phyloP scores from a whole-genome alignment of 2,329 filamentous ascomycete species.

The Escovopsis sp. region DNA sequence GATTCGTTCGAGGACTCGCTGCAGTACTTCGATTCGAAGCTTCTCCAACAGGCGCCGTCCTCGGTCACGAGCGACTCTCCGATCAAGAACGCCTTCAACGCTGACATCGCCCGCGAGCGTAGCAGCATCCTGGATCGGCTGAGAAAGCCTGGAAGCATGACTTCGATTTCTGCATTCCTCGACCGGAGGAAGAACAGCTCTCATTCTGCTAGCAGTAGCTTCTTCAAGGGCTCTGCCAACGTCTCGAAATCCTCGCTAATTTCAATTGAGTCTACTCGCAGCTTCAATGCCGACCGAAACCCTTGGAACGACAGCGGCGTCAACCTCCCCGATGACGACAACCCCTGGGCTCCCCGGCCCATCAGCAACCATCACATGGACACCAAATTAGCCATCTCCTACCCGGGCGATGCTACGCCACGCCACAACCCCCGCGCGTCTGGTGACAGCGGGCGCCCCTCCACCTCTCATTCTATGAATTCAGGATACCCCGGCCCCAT shows the following conservation, averaged over 20 bases:
- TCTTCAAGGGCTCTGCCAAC: constrained; percentile 87
- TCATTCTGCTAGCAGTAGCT: constrained; percentile 63
- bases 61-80: constrained; percentile 75
- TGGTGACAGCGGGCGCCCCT: constrained; percentile 81
- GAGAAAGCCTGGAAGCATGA: constrained; percentile 87
- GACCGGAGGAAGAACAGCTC: constrained; percentile 90
- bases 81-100: constrained; percentile 69
- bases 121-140: constrained; percentile 82
- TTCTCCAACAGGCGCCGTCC: constrained; percentile 81
- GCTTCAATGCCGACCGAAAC: constrained; percentile 80
- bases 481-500: constrained; percentile 91
- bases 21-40: constrained; percentile 92
- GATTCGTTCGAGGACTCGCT: constrained; percentile 97
- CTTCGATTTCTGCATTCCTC: constrained; percentile 89
- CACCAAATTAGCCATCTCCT: constrained; percentile 48
- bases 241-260: constrained; percentile 91
- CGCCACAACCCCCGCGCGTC: constrained; percentile 73
- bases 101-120: constrained; percentile 65
- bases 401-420: constrained; percentile 69
- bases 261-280: constrained; percentile 88
- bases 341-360: constrained; percentile 47
- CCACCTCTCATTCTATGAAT: constrained; percentile 87
- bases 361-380: constrained; percentile 52
- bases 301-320: constrained; percentile 97
- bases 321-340: constrained; percentile 81